phyloP scores from a whole-genome alignment of 2,329 filamentous ascomycete genomes.

The Annulohypoxylon truncatum region DNA sequence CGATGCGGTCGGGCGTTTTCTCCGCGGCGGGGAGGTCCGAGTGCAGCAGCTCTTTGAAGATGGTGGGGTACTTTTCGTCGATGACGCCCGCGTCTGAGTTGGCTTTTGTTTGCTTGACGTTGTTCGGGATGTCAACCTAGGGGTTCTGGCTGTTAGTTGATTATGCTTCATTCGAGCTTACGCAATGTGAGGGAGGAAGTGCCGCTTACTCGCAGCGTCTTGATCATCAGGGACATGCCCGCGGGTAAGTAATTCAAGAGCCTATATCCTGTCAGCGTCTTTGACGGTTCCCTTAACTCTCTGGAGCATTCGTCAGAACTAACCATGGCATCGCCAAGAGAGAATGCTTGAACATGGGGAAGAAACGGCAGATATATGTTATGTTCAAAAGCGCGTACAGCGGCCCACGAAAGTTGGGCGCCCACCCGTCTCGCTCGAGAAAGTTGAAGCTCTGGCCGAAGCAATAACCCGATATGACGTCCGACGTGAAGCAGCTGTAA shows the following conservation, averaged over 20 bases:
- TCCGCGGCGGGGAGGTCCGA: slow-evolving; percentile 51
- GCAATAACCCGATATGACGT: slow-evolving; percentile 41
- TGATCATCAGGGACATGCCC: slow-evolving; percentile 11
- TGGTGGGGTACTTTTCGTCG: slow-evolving; percentile 38
- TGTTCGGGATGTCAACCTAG: slow-evolving; percentile 26
- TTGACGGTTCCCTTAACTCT: not conserved
- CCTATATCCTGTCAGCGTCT: slow-evolving; percentile 9
- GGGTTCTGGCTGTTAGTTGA: slow-evolving; percentile 11
- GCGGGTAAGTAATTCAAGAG: slow-evolving; percentile 21
- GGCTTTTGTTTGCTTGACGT: slow-evolving; percentile 13
- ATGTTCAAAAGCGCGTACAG: slow-evolving; percentile 18
- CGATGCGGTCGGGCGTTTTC: slow-evolving; percentile 49
- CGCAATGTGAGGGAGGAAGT: too few species aligned
- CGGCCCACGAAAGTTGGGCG: slow-evolving; percentile 37
- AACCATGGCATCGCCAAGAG: slow-evolving; percentile 16
- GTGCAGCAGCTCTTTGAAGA: slow-evolving; percentile 50
- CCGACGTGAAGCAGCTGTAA: slow-evolving; percentile 42
- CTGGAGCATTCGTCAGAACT: not conserved
- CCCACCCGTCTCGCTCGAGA: slow-evolving; percentile 28
- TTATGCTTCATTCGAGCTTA: too few species aligned
- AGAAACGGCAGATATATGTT: slow-evolving; percentile 26
- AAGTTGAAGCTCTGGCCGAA: slow-evolving; percentile 43
- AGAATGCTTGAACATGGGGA: slow-evolving; percentile 25
- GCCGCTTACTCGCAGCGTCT: slow-evolving; percentile 19
- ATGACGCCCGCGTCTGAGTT: slow-evolving; percentile 9